Base-by-base conservation (phyloP, 148 eudicot genomes). In the Rhododendron simsii region DNA sequence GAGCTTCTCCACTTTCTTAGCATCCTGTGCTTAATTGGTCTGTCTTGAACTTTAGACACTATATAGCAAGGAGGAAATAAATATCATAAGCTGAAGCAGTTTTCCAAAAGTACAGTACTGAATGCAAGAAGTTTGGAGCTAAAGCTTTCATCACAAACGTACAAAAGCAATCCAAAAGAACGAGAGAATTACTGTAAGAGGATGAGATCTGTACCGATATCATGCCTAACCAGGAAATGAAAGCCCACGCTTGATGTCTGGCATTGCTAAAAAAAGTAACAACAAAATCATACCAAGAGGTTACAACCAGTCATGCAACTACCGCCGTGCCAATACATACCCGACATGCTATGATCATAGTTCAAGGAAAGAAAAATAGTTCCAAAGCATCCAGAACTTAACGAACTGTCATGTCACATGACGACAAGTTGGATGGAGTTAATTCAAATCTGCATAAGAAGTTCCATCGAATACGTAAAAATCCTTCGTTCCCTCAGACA, bases 1-100 rank as follows among this genome's bases (percentile, higher is more conserved):
- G 57, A 94, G 92, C 91, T 96, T 95, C 91, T 95, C 99, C 99
- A 95, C 95, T 91, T 95, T 96, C 90, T 92, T 95, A 33, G 97
- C 99, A 89, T 96, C 98, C 63, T 96, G 97, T 14, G 93, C 96
- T 86, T 33, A 33, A 33, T 33, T 96, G 99, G 89, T 94, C 97
- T 14, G 97, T 95, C 94, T 96, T 95, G 81, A 94, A 95, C 91
- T 96, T 93, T 90, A 95, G 89, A 89, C 98, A 93, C 99, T 96
- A 87, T 96, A 87, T 96, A 87, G 5, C 16, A 87, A 84, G 83
- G 78, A 63, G 20, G 67, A 73, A 51, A 37, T 53, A 30, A 30
- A 13, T 80, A 12, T 51, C 33, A 18, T 51, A 33, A 55, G 82
- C 63, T 48, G 82, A 28, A 80, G 33, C 41, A 80, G 11, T 14